Conservation (phyloP, 257 asterid species). For the Ilex aquifolium region DNA sequence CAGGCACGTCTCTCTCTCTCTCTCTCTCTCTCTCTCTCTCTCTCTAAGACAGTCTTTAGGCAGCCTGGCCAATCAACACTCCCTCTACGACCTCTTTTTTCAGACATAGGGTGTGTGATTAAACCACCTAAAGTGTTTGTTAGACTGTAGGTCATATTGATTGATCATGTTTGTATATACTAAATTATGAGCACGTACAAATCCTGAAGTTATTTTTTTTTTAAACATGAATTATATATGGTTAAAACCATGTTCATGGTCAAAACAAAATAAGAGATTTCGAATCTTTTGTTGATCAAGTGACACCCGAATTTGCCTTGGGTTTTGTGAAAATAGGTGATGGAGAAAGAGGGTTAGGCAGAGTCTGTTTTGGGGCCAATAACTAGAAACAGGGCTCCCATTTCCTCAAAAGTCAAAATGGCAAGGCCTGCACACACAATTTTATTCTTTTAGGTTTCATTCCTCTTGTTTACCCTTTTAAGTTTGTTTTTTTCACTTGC, state of each 20-base stretch:
- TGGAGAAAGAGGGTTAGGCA: background rate
- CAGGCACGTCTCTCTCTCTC: slow-evolving; percentile 32
- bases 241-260: background rate
- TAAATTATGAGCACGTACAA: too few relatives aligned
- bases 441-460: background rate
- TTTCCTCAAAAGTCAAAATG: background rate
- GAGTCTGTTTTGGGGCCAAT: background rate
- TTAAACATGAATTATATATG: too few relatives aligned
- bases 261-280: too few relatives aligned
- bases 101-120: too few relatives aligned
- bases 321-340: background rate
- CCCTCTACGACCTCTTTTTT: too few relatives aligned
- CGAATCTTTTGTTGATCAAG: too few relatives aligned
- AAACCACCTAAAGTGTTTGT: too few relatives aligned
- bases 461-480: background rate
- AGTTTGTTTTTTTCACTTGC: too few relatives aligned
- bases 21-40: background rate
- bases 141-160: too few relatives aligned
- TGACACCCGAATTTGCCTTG: background rate
- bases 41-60: too few relatives aligned
- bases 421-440: background rate
- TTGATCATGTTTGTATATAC: too few relatives aligned
- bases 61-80: too few relatives aligned
- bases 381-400: background rate
- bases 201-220: background rate